Evolutionary conservation across 257 asterid genomes (phyloP), one percentile per base, ranked within the genome.

Genomic region (Gentiana straminea): DNA sequence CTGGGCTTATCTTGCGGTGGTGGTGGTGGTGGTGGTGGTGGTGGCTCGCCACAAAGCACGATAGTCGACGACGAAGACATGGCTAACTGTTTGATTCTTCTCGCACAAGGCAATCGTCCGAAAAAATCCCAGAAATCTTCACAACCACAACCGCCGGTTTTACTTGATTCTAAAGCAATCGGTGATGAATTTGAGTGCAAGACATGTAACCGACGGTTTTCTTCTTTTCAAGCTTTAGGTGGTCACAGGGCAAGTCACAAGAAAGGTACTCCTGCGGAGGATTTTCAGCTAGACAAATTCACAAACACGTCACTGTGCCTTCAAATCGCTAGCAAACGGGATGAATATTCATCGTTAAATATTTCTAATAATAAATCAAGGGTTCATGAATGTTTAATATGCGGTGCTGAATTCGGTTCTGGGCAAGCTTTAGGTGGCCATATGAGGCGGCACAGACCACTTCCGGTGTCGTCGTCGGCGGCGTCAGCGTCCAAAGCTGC

Each of bases 381-480:
- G 84, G 83, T 78, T 58, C 98, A 90, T 47, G 92, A 79, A 55
- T 90, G 98, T 65, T 77, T 95, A 24, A 76, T 86, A 7, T 90
- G 98, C 51, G 87, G 98, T 1, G 93, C 94, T 2, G 95, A 79
- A 7, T 90, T 90, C 57, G 75, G 53, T 13, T 90, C 96, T 6
- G 98, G 98, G 1, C 98, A 90, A 71, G 98, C 98, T 15, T 56
- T 86, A 37, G 98, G 98, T 10, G 96, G 98, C 13, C 98, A 90
- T 71, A 90, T 90, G 98, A 77, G 98, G 80, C 81, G 96, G 72
- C 98, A 90, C 65, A 76, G 94, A 47, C 85, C 97, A 36, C 62
- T 79, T 13, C 80, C 79, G 33, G 78, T 78, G 44, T 24, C 24
- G 24, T 24, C 24, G 24, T 0, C 24, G 0, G 24, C 24, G 0